Evolutionary conservation across 208 protist genomes (phyloP).

Genomic region (Kentomonas sorsogonicus): DNA sequence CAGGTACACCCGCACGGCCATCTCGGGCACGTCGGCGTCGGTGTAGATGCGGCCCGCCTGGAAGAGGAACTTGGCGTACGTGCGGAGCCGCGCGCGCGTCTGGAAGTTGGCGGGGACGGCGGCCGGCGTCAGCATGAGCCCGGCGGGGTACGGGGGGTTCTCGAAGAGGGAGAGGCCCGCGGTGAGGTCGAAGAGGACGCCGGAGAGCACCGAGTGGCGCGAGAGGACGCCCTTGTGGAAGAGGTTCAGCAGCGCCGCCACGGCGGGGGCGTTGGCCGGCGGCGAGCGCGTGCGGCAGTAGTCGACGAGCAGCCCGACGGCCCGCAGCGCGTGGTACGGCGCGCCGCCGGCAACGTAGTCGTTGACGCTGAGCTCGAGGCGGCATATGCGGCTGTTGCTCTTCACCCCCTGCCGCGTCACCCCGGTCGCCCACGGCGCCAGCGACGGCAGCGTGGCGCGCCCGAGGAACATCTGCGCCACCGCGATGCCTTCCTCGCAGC

Average conservation of each 20-base stretch:
- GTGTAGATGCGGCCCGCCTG: slow-evolving; percentile 51
- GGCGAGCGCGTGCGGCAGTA: slow-evolving; percentile 52
- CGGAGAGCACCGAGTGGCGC: slow-evolving; percentile 29
- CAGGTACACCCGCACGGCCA: slow-evolving; percentile 64
- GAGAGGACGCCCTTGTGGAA: slow-evolving; percentile 40
- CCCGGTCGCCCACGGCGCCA: slow-evolving; percentile 45
- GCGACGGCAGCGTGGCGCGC: slow-evolving; percentile 38
- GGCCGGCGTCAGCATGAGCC: slow-evolving; percentile 26
- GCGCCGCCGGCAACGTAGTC: slow-evolving; percentile 49
- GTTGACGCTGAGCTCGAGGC: slow-evolving; percentile 61
- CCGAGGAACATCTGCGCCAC: slow-evolving; percentile 48
- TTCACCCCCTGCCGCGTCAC: slow-evolving; percentile 25
- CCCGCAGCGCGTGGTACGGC: slow-evolving; percentile 43
- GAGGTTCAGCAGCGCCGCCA: slow-evolving; percentile 34
- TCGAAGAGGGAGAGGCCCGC: slow-evolving; percentile 42
- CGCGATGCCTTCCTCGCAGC: slow-evolving; percentile 66
- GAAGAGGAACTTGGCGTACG: slow-evolving; percentile 37
- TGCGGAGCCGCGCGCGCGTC: slow-evolving; percentile 39
- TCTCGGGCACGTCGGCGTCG: slow-evolving; percentile 32
- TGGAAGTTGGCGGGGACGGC: slow-evolving; percentile 38
- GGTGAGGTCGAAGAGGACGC: slow-evolving; percentile 56
- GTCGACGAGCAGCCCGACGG: slow-evolving; percentile 61
- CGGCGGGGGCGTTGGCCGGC: slow-evolving; percentile 41
- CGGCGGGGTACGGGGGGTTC: slow-evolving; percentile 63
- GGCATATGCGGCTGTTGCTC: slow-evolving; percentile 26